Evolutionary conservation across 2,329 filamentous ascomycete genomes (phyloP), one percentile per base, ranked within the genome.

Genomic region (Pseudocercospora eumusae): DNA sequence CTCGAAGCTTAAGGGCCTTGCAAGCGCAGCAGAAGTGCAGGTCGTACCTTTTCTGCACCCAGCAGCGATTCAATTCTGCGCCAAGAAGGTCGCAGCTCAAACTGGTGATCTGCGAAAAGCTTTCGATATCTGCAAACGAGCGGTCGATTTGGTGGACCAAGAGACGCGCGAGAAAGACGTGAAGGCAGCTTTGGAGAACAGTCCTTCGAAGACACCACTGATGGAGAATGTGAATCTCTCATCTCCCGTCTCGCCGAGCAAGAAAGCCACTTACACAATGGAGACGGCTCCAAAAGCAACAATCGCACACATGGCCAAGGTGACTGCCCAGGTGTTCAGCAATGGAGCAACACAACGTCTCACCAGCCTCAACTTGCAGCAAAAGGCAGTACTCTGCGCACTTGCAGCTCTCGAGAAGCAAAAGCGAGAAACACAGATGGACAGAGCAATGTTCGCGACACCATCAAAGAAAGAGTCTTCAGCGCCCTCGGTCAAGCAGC

Each of bases 41-140:
- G 77, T 2, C 64, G 79, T 96, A 3, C 95, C 95, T 0, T 96
- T 98, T 72, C 86, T 99, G 62, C 93, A 98, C 71, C 93, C 93
- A 0, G 91, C 92, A 11, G 95, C 95, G 18, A 92, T 99, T 69
- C 91, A 96, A 71, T 87, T 99, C 49, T 96, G 93, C 75, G 90
- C 95, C 7, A 91, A 95, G 75, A 99, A 98, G 75, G 91, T 99
- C 15, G 90, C 95, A 3, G 92, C 90, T 58, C 93, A 98, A 75
- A 96, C 92, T 0, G 95, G 95, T 47, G 95, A 99, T 75, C 78
- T 99, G 54, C 90, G 95, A 64, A 96, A 96, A 76, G 93, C 93
- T 0, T 97, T 98, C 71, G 93, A 97, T 75, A 91, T 99, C 63
- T 92, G 93, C 75, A 89, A 92, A 52, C 87, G 92, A 58, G 92